Base-by-base conservation (phyloP, 2,329 filamentous ascomycete genomes). In the Thyridium curvatum region DNA sequence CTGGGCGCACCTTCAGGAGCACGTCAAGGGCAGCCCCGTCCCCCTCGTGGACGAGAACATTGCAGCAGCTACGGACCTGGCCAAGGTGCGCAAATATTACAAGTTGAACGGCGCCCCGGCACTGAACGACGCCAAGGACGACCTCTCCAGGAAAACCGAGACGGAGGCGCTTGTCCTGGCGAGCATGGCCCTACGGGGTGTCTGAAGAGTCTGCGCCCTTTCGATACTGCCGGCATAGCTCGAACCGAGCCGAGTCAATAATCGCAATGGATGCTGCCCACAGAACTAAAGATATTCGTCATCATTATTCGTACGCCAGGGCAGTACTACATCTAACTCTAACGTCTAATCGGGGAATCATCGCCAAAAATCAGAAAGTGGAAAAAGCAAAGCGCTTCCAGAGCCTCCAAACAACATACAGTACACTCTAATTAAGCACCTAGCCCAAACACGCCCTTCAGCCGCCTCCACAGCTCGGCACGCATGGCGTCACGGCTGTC, bases 81-180 rank as follows among this genome's bases (percentile, higher is more conserved):
- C 67, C 16, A 83, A 80, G 53, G 75, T 96, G 26, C 79, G 77
- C 54, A 96, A 94, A 64, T 80, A 86, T 46, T 96, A 96, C 63
- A 94, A 94, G 59, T 64, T 96, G 21, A 84, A 84, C 45, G 69
- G 72, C 8, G 56, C 77, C n/a, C 61, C 66, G 34, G 72, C 69
- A 48, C 52, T 78, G 3, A 14, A 14, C 6, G 18, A 31, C 9
- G 33, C 18, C 8, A 61, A 61, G 44, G 65, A 72, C 39, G 60
- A 68, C 17, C 47, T 51, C 15, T 53, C 61, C 45, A 71, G 65
- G 52, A 64, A 58, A 40, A 66, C 57, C 41, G 75, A 84, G 51
- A 66, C 86, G 32, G 86, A 94, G 55, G 69, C 75, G 38, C 68
- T 86, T 32, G 68, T 91, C 5, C 52, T 95, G 39, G 82, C 85